Evolutionary conservation across 2,329 filamentous ascomycete genomes (phyloP).

Genomic region (Raffaelea albimanens): DNA sequence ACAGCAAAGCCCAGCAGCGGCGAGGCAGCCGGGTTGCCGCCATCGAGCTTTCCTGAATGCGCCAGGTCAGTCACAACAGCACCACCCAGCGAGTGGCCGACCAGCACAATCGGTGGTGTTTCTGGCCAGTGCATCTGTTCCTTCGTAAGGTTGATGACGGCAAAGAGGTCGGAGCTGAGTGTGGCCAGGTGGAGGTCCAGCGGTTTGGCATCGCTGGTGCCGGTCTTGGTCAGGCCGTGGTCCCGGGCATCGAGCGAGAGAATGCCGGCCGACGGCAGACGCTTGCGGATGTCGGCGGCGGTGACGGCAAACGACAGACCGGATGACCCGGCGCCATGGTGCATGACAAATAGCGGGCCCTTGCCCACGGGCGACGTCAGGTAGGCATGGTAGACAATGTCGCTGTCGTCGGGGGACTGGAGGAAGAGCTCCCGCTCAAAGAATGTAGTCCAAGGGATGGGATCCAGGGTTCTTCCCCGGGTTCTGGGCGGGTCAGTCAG

Average conservation of each 20-base stretch:
- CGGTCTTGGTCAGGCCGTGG: constrained; percentile 59
- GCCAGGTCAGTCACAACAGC: constrained; percentile 84
- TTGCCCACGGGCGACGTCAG: constrained; percentile 68
- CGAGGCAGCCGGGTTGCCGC: constrained; percentile 22
- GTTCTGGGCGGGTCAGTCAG: constrained; percentile 25
- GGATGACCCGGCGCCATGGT: constrained; percentile 91
- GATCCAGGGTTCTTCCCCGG: constrained; percentile 48
- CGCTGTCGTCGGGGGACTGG: constrained; percentile 30
- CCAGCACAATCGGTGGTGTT: constrained; percentile 67
- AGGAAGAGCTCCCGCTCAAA: constrained; percentile 83
- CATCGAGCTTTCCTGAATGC: constrained; percentile 53
- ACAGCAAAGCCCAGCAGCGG: constrained; percentile 68
- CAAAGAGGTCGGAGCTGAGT: constrained; percentile 62
- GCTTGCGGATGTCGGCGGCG: constrained; percentile 64
- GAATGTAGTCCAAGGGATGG: constrained; percentile 78
- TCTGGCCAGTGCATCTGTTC: constrained; percentile 60
- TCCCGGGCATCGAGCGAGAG: constrained; percentile 79
- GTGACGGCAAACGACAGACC: constrained; percentile 85
- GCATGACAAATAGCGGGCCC: constrained; percentile 81
- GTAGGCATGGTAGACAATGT: constrained; percentile 72
- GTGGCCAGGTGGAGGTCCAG: constrained; percentile 64
- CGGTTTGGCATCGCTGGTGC: constrained; percentile 13
- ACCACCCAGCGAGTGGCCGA: constrained; percentile 89
- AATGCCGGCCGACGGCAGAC: constrained; percentile 71
- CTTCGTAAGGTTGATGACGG: constrained; percentile 59